phyloP scores from a whole-genome alignment of 2,329 filamentous ascomycete species.

The Nemania sp. region DNA sequence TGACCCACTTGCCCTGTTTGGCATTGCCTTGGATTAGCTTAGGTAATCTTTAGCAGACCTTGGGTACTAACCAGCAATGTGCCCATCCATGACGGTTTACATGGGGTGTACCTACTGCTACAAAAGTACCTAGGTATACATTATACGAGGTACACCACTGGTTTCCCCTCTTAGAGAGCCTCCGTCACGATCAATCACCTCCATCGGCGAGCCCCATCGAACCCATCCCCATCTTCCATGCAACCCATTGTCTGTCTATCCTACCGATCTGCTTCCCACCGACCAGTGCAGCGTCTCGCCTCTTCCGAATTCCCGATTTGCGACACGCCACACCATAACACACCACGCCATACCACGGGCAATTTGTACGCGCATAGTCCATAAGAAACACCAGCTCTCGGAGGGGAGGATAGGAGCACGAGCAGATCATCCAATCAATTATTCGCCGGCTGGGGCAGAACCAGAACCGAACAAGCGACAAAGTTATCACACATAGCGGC shows the following conservation, averaged over 20 bases:
- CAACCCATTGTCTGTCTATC: constrained; percentile 7
- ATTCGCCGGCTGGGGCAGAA: constrained; percentile 4
- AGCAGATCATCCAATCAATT: background rate
- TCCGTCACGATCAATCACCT: background rate
- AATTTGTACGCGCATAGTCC: background rate
- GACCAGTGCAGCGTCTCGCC: background rate
- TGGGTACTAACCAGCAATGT: no score
- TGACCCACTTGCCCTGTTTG: constrained; percentile 25
- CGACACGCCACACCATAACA: constrained; percentile 1
- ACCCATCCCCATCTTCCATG: constrained; percentile 6
- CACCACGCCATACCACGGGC: background rate
- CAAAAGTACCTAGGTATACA: background rate
- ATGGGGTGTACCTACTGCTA: no score
- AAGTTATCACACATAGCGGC: background rate
- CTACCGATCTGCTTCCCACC: background rate
- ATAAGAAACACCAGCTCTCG: background rate
- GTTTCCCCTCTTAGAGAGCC: constrained; percentile 8
- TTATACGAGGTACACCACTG: background rate
- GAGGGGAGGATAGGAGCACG: background rate
- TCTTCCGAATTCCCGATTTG: background rate
- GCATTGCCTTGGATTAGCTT: background rate
- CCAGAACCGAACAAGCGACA: background rate
- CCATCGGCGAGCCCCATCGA: background rate
- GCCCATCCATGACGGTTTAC: no score
- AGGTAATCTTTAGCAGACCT: no score